Percentiles rank a stretch among this genome's conserved stretches.
phyloP scores from a whole-genome alignment of 2,329 filamentous ascomycete genomes.

The Torrubiella hemipterigena region DNA sequence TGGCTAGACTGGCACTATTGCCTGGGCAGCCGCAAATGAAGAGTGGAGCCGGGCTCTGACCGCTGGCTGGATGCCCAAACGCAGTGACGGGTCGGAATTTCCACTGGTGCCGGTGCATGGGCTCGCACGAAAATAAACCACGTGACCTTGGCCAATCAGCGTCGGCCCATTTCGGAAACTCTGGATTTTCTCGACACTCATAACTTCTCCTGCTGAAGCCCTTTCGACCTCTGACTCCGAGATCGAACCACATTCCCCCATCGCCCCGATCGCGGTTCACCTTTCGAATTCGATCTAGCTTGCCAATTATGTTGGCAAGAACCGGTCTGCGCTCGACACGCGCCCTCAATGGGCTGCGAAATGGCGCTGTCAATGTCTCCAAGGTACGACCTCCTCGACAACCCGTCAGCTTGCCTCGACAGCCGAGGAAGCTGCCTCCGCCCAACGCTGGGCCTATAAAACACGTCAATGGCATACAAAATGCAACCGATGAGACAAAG shows the following conservation, averaged over 20 bases:
- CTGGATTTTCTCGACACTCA: conserved; percentile 27
- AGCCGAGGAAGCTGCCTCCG: conserved; percentile 21
- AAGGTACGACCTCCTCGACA: conserved; percentile 44
- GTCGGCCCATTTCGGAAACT: conserved; percentile 29
- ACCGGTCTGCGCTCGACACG: conserved; percentile 82
- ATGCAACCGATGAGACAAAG: conserved; percentile 9
- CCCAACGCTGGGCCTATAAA: no score
- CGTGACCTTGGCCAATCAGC: conserved; percentile 28
- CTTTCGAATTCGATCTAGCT: conserved; percentile 25
- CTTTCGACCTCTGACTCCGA: conserved; percentile 26
- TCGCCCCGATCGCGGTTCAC: conserved; percentile 23
- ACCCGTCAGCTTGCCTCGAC: conserved; percentile 10
- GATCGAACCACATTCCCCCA: conserved; percentile 22
- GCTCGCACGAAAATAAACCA: conserved; percentile 12
- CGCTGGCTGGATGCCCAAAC: no score
- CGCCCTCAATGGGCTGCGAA: conserved; percentile 67
- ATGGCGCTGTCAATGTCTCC: conserved; percentile 57
- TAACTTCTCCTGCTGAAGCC: conserved; percentile 25
- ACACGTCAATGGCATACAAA: conserved; percentile 17
- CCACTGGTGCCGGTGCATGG: no score
- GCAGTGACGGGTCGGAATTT: no score
- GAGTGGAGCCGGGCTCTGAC: not conserved
- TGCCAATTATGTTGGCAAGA: conserved; percentile 79
- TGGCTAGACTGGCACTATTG: not conserved
- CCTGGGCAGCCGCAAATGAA: conserved; percentile 5